A percentile compares a stretch with the other conserved stretches of the same genome.
Conservation (phyloP, 1,284 basidiomycete genomes). For the Moesziomyces globuligerus region DNA sequence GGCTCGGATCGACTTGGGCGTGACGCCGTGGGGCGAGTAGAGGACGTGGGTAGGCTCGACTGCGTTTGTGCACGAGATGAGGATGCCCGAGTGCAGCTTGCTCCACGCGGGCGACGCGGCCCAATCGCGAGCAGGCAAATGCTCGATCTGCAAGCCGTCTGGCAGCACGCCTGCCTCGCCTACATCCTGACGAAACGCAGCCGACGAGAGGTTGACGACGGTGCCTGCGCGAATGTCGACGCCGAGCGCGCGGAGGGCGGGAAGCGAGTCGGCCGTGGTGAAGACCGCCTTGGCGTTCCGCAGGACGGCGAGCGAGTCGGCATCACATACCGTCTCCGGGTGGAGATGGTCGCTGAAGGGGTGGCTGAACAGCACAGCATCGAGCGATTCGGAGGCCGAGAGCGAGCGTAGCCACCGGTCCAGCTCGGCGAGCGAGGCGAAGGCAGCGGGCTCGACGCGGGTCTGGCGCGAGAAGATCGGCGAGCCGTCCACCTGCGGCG, state of each 20-base stretch:
- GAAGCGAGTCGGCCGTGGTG: constrained; percentile 32
- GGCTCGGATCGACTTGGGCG: constrained; percentile 16
- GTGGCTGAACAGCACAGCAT: constrained; percentile 41
- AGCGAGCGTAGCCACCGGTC: constrained; percentile 24
- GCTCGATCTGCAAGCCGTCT: constrained; percentile 9
- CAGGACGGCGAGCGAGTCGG: constrained; percentile 13
- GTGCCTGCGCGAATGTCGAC: constrained; percentile 3
- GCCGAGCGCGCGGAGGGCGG: constrained; percentile 16
- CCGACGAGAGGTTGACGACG: constrained; percentile 19
- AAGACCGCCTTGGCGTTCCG: constrained; percentile 12
- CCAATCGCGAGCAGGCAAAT: constrained; percentile 39
- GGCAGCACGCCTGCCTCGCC: constrained; percentile 5
- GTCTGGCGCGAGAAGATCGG: constrained; percentile 38
- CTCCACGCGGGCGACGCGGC: constrained; percentile 26
- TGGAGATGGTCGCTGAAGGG: constrained; percentile 41
- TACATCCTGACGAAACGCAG: constrained; percentile 8
- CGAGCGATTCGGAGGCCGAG: constrained; percentile 2
- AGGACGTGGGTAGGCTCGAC: constrained; percentile 5
- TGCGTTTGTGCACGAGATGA: constrained; percentile 9
- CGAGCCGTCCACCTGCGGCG: constrained; percentile 35
- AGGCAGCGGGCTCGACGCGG: constrained; percentile 24
- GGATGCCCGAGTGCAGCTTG: constrained; percentile 33
- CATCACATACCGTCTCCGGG: constrained; percentile 26
- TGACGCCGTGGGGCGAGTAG: constrained; percentile 44
- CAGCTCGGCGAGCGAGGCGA: constrained; percentile 29